Base-by-base conservation (phyloP, 2,329 filamentous ascomycete genomes). In the Aureobasidium sp. region DNA sequence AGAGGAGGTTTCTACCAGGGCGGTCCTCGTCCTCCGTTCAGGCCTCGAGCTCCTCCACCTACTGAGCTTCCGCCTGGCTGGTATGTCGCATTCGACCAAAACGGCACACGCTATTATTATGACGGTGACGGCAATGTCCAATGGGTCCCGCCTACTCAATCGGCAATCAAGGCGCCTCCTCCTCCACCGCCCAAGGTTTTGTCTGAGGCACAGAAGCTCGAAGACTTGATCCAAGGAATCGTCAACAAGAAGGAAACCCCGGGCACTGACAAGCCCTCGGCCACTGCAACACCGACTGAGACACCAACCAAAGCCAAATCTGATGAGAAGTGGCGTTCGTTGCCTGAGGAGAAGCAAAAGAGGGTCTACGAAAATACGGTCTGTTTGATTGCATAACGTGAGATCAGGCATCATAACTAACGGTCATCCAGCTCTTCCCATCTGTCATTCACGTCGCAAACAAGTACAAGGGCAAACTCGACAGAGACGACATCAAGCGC, bases 281-380 rank as follows among this genome's bases (percentile, higher is more conserved):
- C 84, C 2, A 83, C 85, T 0, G 84, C 84, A 15, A 90, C 89
- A 0, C 87, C 89, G 1, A 84, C 86, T 64, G 82, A 76, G 25
- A 80, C 80, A 52, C 80, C 79, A 67, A 81, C 78, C 70, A 80
- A 76, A 57, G 77, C 78, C 63, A 74, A 75, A 61, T 87, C 84
- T 68, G 81, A 82, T 68, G 87, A 90, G 52, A 89, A 87, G 71
- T 91, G 89, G 89, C 82, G 84, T 61, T 82, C 81, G 63, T 73
- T 87, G 36, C 80, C 87, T 1, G 73, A 86, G 67, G 92, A 97
- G 67, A 97, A 97, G 76, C 90, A 94, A 75, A 95, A 91, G 84
- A 96, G 91, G 78, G 81, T 96, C 2, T 97, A 97, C 70, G 92
- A 97, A 74, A 92, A 92, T 71, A 96, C 91, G 57, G 91, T 95